Base-by-base conservation (phyloP, 306 rosid genomes). In the Carpinus fangiana region DNA sequence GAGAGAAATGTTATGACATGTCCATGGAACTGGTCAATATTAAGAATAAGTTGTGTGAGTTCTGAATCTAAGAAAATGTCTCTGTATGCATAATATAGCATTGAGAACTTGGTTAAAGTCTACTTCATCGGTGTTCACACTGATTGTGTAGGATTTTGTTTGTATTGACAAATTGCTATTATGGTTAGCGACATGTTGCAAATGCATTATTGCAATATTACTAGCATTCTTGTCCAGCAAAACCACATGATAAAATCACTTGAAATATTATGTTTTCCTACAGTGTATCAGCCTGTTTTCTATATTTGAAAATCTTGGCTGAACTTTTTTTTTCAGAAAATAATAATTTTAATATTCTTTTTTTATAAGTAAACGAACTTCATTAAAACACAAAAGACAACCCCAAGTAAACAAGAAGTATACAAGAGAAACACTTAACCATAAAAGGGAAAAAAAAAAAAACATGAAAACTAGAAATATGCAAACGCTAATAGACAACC, bases 211-310 rank as follows among this genome's bases (percentile, higher is more conserved):
- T 23, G 1, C 65, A 20, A 59, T 59, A 59, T 23, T 23, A 59
- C 65, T 59, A 12, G 12, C 3, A 59, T 21, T 59, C 34, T 59
- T 59, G 36, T 59, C 65, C 0, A 23, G 65, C 17, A 59, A 23
- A 23, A 59, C 65, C 36, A 59, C 65, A 59, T 59, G 65, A 59
- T 59, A 59, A 59, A 59, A 9, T 59, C 65, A 23, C 45, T 41
- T 23, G 36, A 12, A 23, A 59, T 59, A 28, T 59, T 59, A 59
- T 18, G 65, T 59, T 23, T 10, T 9, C 23, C 38, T 23, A 59
- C 36, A 9, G 10, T 21, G 7, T 9, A 23, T 23, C 38, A 59
- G 38, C 38, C 20, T 59, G 36, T 59, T 23, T 59, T 21, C 31
- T 16, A 38, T 14, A 28, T 13, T 64, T 64, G 21, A 34, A 64